phyloP scores from a whole-genome alignment of 2,329 filamentous ascomycete genomes.

The Periconia macrospinosa region DNA sequence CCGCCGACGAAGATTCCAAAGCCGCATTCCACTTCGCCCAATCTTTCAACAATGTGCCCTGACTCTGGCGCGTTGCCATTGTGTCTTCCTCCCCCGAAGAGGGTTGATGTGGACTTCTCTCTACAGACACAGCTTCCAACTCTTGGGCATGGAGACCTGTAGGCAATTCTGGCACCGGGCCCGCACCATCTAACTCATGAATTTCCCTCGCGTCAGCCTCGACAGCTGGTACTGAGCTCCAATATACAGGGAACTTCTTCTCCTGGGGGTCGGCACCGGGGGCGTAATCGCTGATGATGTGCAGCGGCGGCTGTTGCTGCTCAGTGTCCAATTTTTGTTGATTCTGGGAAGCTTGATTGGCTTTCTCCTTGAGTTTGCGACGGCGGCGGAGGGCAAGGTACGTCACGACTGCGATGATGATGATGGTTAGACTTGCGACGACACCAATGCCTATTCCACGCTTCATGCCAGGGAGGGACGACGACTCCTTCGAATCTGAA shows the following conservation, averaged over 20 bases:
- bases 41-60: background rate
- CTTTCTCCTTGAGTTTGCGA: conserved; percentile 9
- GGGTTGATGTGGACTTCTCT: background rate
- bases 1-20: background rate
- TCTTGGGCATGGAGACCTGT: conserved; percentile 18
- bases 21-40: conserved; percentile 1
- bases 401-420: conserved; percentile 25
- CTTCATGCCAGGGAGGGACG: conserved; percentile 30
- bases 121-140: conserved; percentile 10
- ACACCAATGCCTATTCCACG: conserved; percentile 33
- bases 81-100: background rate
- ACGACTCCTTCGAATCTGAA: background rate
- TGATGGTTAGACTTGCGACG: conserved; percentile 22
- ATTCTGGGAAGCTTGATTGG: conserved; percentile 2
- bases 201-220: conserved; percentile 24
- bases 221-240: conserved; percentile 5
- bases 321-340: background rate
- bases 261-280: conserved; percentile 1
- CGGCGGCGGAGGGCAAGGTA: conserved; percentile 24
- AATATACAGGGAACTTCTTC: background rate
- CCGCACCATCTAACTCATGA: conserved; percentile 25
- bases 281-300: background rate
- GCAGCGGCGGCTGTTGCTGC: conserved; percentile 1
- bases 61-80: background rate
- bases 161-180: conserved; percentile 22